A percentile compares a stretch with the other conserved stretches of the same genome.
Conservation (phyloP, 345 rosid species). For the Toxicodendron radicans region DNA sequence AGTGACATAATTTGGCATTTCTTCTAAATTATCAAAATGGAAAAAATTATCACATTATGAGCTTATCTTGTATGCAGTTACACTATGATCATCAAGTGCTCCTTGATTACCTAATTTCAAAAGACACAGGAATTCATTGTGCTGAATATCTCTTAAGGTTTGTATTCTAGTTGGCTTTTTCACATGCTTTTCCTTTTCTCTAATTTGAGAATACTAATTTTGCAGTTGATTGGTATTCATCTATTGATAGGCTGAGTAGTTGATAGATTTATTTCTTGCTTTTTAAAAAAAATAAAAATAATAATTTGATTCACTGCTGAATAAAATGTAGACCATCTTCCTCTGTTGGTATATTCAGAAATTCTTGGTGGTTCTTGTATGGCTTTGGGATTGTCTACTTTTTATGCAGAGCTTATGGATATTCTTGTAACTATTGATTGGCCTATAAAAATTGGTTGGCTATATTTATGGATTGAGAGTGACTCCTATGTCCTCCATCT, state of each 20-base stretch:
- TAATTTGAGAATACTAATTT: constrained; percentile 9
- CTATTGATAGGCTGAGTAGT: constrained; percentile 2
- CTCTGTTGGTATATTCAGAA: too few relatives aligned
- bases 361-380: too few relatives aligned
- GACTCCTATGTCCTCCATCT: too few relatives aligned
- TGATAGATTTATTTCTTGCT: constrained; percentile 1
- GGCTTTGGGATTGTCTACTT: too few relatives aligned
- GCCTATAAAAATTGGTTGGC: too few relatives aligned
- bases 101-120: constrained; percentile 89
- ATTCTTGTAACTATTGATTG: too few relatives aligned
- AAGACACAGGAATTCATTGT: constrained; percentile 67
- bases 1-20: not conserved
- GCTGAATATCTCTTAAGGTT: constrained; percentile 85
- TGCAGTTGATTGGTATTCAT: not conserved
- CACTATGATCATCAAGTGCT: constrained; percentile 90
- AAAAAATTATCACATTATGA: constrained; percentile 8
- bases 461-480: too few relatives aligned
- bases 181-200: constrained; percentile 2
- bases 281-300: not conserved
- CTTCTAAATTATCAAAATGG: not conserved
- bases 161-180: constrained; percentile 18
- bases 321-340: too few relatives aligned
- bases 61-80: constrained; percentile 44
- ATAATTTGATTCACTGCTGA: not conserved
- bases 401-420: too few relatives aligned